These are phyloP conservation scores for Candida vartiovaarae DNA, from an alignment of 805 yeast species.

Conservation along the genomic window DNA sequence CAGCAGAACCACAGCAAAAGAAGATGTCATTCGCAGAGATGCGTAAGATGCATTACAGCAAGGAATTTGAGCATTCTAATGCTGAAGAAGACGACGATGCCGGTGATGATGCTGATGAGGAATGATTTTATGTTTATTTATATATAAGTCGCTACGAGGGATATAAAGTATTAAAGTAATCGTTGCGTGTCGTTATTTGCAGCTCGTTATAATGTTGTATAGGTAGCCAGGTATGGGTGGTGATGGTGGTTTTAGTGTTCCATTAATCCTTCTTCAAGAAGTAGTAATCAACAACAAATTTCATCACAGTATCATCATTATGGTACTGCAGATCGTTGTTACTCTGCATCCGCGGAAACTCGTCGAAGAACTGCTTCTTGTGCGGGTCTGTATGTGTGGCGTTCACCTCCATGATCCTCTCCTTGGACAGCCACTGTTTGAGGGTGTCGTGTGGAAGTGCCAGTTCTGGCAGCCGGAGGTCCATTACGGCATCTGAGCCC, in stretches of 20 bases:
- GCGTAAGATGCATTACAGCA: conserved; percentile 19
- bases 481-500: background rate
- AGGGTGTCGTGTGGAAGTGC: background rate
- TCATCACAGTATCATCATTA: conserved; percentile 22
- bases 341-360: conserved; percentile 23
- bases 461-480: background rate
- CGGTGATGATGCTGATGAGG: too few species aligned
- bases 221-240: too few species aligned
- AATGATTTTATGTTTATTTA: too few species aligned
- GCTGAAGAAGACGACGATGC: too few species aligned
- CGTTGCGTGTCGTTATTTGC: background rate
- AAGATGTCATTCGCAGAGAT: conserved; percentile 24
- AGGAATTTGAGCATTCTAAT: conserved; percentile 5
- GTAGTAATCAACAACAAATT: conserved; percentile 22
- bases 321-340: conserved; percentile 23
- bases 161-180: background rate
- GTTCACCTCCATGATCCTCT: conserved; percentile 9
- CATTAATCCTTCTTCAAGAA: conserved; percentile 8
- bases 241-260: background rate
- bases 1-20: background rate
- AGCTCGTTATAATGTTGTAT: background rate
- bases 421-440: conserved; percentile 6
- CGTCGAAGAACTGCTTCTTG: conserved; percentile 19
- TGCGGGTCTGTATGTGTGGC: conserved; percentile 13
- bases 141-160: background rate